A percentile compares a stretch with the other conserved stretches of the same genome.
These are phyloP conservation scores for Stachybotrys chartarum DNA, from an alignment of 2,329 filamentous ascomycete species.

Conservation along the genomic window DNA sequence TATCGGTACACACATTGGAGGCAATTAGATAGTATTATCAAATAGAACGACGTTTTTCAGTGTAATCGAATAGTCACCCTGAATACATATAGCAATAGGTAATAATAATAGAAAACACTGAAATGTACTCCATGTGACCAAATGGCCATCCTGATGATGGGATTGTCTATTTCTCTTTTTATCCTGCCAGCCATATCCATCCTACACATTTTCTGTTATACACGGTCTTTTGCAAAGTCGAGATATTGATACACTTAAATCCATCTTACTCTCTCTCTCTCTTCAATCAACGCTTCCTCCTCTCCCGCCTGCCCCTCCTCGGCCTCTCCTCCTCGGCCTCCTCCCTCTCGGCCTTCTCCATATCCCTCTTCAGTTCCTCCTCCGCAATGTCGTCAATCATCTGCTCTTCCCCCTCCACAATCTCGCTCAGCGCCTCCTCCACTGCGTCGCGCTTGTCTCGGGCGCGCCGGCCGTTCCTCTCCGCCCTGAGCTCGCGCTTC, in stretches of 20 bases:
- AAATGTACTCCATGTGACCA: no score
- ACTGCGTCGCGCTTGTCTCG: conserved; percentile 29
- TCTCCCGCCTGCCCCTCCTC: not conserved
- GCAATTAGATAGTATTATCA: no score
- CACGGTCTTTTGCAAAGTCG: no score
- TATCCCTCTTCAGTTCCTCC: conserved; percentile 20
- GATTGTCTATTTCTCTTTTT: not conserved
- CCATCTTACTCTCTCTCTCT: not conserved
- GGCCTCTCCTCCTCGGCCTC: conserved; percentile 4
- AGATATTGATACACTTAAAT: no score
- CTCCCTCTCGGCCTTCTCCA: conserved; percentile 22
- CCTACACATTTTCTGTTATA: not conserved
- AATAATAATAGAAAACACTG: no score
- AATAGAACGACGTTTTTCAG: no score
- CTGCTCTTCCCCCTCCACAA: conserved; percentile 22
- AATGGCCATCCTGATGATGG: no score
- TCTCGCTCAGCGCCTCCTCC: conserved; percentile 4
- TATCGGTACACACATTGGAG: no score
- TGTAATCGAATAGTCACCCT: not conserved
- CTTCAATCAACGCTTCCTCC: not conserved
- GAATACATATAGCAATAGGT: not conserved
- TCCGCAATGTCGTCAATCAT: conserved; percentile 10
- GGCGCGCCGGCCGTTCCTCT: conserved; percentile 28
- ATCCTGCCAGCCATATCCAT: not conserved
- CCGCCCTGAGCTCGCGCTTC: conserved; percentile 24